Base-by-base conservation (phyloP, 1,284 basidiomycete species). In the Rhodotorula sp. region DNA sequence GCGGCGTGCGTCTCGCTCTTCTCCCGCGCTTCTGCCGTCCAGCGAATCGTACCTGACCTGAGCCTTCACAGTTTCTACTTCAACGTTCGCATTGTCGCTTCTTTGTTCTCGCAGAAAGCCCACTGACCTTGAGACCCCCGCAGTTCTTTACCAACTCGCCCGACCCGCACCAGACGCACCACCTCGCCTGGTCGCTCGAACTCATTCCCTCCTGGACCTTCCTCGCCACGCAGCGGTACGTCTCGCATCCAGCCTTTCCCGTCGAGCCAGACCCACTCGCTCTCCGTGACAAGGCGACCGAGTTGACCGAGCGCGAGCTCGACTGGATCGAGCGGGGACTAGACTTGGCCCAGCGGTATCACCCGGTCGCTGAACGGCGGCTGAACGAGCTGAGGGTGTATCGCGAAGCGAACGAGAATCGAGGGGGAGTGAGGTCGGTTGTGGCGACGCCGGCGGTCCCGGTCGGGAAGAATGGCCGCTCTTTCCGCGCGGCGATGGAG, bases 261-360 rank as follows among this genome's bases (percentile, higher is more conserved):
- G 39, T 11, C 39, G 6, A 13, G 13, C 36, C 34, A 32, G 29
- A 4, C 13, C 17, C 29, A n/a, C 22, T 5, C 58, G 58, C 46
- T 3, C n/a, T 29, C 3, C 8, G 3, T 5, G 27, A n/a, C 30
- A 49, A 60, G 17, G 57, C 49, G 13, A 64, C 62, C 48, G 68
- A 70, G 60, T 56, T 70, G 27, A 59, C 60, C 24, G 51, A 47
- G 27, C 57, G 46, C 13, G 71, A 72, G 52, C 67, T 72, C n/a
- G 64, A 69, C 51, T 72, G 64, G 64, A 66, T 72, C 64, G 71
- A 72, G 29, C 44, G 46, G 9, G 71, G 70, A 10, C 53, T 72
- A 34, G 51, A 60, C 36, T 36, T 39, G 17, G 67, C 64, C n/a
- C 13, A 22, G 27, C 27, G 36, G 34, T 66, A 63, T 29, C 67